Evolutionary conservation across 345 rosid genomes (phyloP), one percentile per base, ranked within the genome.

Genomic region (Citrus medica): DNA sequence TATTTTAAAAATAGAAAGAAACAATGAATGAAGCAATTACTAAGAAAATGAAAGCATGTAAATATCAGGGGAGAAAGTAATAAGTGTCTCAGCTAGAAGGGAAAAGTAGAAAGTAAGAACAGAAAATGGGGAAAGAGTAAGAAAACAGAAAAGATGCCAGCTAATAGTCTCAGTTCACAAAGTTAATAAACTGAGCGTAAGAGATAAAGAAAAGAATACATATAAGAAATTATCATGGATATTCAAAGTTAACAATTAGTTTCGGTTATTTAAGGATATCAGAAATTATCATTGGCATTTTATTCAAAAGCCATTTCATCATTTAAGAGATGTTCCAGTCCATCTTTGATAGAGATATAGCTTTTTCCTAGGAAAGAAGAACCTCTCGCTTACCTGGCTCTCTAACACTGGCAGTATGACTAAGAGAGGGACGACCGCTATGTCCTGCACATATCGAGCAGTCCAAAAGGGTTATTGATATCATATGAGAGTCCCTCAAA

Each of bases 351-450:
- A 30, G 25, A 53, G 27, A 71, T 55, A 33, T 55, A 30, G 28
- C 19, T 30, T 55, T 37, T 13, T 56, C 2, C 28, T 63, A 38
- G 16, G 37, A 46, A 9, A 56, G n/a, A 46, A 82, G 64, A 73
- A 32, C 14, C n/a, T 61, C 63, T 37, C 32, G 79, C 67, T 17
- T 85, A 93, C 98, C 99, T 93, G 98, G 83, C 90, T 91, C 85
- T 95, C 98, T 71, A 95, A 87, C 42, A 95, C 92, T 14, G 98
- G 98, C 83, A 95, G 97, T 64, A 95, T 84, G 85, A 95, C 98
- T 70, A 95, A 88, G 79, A 95, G 92, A 51, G 99, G 99, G 42
- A 93, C 97, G 77, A 93, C 97, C 27, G 94, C 98, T 75, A 95
- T 93, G 81, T 95, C 99, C 99, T 95, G 91, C 85, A 88, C 80